phyloP scores from a whole-genome alignment of 2,329 filamentous ascomycete genomes.

The Stagonosporopsis rhizophila region DNA sequence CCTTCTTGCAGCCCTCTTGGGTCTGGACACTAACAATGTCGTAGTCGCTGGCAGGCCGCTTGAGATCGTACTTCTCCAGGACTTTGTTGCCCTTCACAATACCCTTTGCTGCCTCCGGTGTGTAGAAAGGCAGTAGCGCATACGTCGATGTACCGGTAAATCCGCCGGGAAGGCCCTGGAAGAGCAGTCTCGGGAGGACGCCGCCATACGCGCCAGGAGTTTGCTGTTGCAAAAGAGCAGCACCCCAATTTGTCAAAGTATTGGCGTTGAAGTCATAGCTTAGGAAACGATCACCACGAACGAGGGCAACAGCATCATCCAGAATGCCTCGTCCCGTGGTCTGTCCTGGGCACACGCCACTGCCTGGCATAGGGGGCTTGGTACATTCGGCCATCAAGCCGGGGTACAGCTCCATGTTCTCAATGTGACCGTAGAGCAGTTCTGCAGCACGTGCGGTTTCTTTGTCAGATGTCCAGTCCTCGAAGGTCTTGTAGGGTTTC shows the following conservation, averaged over 20 bases:
- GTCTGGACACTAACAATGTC: constrained; percentile 58
- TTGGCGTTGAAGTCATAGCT: constrained; percentile 66
- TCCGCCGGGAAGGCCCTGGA: constrained; percentile 56
- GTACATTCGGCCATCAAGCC: constrained; percentile 78
- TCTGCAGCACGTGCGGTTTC: constrained; percentile 68
- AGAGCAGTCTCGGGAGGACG: constrained; percentile 52
- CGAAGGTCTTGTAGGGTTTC: constrained; percentile 77
- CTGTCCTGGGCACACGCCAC: constrained; percentile 71
- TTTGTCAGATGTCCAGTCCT: constrained; percentile 82
- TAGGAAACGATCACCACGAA: constrained; percentile 78
- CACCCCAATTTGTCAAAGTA: constrained; percentile 57
- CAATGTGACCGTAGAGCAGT: constrained; percentile 72
- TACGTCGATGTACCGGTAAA: constrained; percentile 60
- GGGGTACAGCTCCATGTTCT: constrained; percentile 80
- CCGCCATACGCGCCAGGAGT: constrained; percentile 56
- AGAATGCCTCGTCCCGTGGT: constrained; percentile 78
- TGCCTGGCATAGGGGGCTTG: constrained; percentile 73
- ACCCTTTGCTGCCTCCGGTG: constrained; percentile 55
- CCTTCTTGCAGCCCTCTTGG: constrained; percentile 58
- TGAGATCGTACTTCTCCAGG: constrained; percentile 56
- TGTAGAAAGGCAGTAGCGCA: constrained; percentile 60
- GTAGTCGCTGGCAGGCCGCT: constrained; percentile 51
- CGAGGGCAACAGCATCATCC: constrained; percentile 76
- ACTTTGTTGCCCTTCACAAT: constrained; percentile 58
- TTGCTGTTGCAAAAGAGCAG: constrained; percentile 51